Percentiles rank a stretch among this genome's conserved stretches.
phyloP scores from a whole-genome alignment of 768 basidiomycete species.

The Lentinula edodes region DNA sequence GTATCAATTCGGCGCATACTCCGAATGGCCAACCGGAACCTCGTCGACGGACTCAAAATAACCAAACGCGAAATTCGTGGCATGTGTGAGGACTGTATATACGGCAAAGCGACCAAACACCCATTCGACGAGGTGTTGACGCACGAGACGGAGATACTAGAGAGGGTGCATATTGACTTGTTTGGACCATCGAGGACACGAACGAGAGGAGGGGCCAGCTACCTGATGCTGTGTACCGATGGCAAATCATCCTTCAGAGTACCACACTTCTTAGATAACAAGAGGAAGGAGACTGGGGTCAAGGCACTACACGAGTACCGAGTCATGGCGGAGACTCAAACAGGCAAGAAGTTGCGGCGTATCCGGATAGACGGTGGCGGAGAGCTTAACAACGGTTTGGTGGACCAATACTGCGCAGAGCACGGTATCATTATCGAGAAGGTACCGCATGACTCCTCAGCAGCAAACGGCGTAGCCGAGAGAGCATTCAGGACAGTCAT shows the following conservation, averaged over 20 bases:
- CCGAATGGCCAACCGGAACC: neutral
- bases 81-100: neutral
- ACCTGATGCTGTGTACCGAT: neutral
- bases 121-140: neutral
- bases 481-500: conserved; percentile 15
- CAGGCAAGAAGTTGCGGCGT: conserved; percentile 7
- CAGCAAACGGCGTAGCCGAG: conserved; percentile 11
- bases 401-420: no score
- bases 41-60: neutral
- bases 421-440: no score
- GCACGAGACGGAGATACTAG: neutral
- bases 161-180: neutral
- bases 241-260: neutral
- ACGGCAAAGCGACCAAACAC: neutral
- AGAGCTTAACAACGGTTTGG: no score
- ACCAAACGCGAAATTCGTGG: no score
- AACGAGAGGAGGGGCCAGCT: neutral
- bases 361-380: conserved; percentile 16
- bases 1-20: neutral
- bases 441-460: no score
- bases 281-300: no score
- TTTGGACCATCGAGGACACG: neutral
- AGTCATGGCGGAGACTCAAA: conserved; percentile 2
- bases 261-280: neutral
- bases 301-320: neutral